Base-by-base conservation (phyloP, 1,284 basidiomycete genomes). In the Chalciporus piperatoides region DNA sequence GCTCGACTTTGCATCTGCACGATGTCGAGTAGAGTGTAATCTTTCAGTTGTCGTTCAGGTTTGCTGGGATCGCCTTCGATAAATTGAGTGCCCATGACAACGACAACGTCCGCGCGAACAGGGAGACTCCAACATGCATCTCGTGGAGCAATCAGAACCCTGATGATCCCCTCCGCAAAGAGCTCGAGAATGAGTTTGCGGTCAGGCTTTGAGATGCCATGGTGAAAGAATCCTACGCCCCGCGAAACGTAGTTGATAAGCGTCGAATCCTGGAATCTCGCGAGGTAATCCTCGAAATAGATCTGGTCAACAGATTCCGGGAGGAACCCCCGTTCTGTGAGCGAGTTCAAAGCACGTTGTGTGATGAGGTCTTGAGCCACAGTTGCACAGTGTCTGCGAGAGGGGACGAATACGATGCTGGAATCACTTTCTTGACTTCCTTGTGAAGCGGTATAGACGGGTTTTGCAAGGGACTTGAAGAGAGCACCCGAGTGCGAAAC, bases 41-140 rank as follows among this genome's bases (percentile, higher is more conserved):
- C 90, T 42, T 78, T 77, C 41, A 94, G 62, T 56, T 86, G 84
- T 28, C 87, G 80, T 57, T 88, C 82, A n/a, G 67, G 51, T 17
- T 65, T 69, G 39, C 73, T 70, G n/a, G 67, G 69, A 37, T 74
- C 72, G 7, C 79, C 61, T 42, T 82, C 75, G 28, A 86, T 68
- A 65, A 92, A 97, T 67, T 99, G 96, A 6, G 95, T 93, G 23
- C 93, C 90, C 85, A 98, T 89, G 42, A 94, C 85, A 32, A 97
- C 76, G 12, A 98, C 94, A 3, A 83, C 80, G 4, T 79, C 78
- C 0, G 90, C 90, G 32, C 84, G 81, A 11, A 94, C 79, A 3
- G 92, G 90, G 11, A 97, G 68, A 17, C 80, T 84, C 93, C 94
- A 97, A 62, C 87, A 90, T 19, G 84, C 78, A 41, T 96, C 92